phyloP scores from a whole-genome alignment of 2,329 filamentous ascomycete species.

The Colletotrichum sp. region DNA sequence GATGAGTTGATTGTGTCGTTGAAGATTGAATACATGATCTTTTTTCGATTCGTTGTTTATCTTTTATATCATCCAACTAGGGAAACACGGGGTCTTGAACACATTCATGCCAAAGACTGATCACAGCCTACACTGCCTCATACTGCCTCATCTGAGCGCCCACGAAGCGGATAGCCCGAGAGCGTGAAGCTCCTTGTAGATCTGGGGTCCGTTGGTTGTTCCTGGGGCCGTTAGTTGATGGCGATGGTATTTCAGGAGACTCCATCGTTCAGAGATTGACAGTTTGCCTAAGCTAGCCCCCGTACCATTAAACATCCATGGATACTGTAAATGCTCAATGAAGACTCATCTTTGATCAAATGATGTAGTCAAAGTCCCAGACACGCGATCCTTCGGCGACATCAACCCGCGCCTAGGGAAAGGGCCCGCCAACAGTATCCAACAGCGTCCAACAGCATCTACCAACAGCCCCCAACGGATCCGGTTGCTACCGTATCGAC shows the following conservation, averaged over 20 bases:
- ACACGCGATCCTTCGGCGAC: too few relatives aligned
- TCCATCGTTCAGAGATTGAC: background rate
- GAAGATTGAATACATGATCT: background rate
- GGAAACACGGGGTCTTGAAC: background rate
- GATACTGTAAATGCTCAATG: background rate
- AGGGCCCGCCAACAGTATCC: background rate
- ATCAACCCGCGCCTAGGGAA: too few relatives aligned
- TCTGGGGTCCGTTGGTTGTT: background rate
- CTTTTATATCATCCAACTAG: background rate
- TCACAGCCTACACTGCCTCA: background rate
- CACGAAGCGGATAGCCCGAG: background rate
- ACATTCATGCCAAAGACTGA: background rate
- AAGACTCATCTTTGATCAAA: background rate
- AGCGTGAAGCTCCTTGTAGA: background rate
- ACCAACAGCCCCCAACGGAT: background rate
- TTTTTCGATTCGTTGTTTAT: background rate
- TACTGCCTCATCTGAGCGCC: background rate
- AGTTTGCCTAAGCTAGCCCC: background rate
- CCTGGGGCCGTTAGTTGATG: background rate
- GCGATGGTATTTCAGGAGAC: background rate
- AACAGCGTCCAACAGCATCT: background rate
- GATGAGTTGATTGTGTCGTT: background rate
- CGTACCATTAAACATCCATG: background rate
- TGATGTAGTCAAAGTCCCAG: too few relatives aligned
- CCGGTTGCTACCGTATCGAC: background rate